These are phyloP conservation scores for Mycena citricolor DNA, from an alignment of 1,284 basidiomycete genomes.

Conservation along the genomic window DNA sequence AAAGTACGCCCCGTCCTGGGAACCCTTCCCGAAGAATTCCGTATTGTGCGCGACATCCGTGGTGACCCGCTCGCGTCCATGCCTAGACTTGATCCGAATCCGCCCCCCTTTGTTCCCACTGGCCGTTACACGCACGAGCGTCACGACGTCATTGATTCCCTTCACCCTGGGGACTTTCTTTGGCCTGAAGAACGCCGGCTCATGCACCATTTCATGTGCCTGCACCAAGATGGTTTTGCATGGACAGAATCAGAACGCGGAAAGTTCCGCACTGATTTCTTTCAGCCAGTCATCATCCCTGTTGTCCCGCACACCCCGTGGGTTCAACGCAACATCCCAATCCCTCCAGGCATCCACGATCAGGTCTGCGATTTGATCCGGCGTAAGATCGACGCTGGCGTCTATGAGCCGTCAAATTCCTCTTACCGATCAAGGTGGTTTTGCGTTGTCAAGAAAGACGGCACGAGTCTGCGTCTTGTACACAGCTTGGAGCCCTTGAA, in stretches of 20 bases:
- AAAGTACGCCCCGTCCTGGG: constrained; percentile 31
- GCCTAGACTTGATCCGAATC: constrained; percentile 7
- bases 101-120: constrained; percentile 5
- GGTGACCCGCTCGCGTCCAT: constrained; percentile 27
- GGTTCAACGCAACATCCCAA: constrained; percentile 29
- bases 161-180: constrained; percentile 10
- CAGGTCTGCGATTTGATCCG: constrained; percentile 34
- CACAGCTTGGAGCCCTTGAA: constrained; percentile 27
- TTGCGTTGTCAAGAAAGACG: constrained; percentile 28
- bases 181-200: constrained; percentile 9
- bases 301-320: constrained; percentile 30
- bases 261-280: constrained; percentile 21
- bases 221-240: constrained; percentile 9
- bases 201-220: constrained; percentile 15
- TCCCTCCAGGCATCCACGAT: constrained; percentile 29
- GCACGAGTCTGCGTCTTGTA: constrained; percentile 25
- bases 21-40: constrained; percentile 21
- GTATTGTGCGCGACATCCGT: constrained; percentile 7
- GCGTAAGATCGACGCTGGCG: constrained; percentile 28
- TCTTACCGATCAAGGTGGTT: constrained; percentile 40
- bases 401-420: constrained; percentile 24
- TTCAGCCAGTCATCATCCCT: constrained; percentile 24
- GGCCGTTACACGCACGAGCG: constrained; percentile 8
- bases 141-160: neutral
- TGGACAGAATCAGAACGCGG: constrained; percentile 33